These are phyloP conservation scores for Kurtzmaniella cleridarum DNA, from an alignment of 805 yeast genomes.

Conservation along the genomic window DNA sequence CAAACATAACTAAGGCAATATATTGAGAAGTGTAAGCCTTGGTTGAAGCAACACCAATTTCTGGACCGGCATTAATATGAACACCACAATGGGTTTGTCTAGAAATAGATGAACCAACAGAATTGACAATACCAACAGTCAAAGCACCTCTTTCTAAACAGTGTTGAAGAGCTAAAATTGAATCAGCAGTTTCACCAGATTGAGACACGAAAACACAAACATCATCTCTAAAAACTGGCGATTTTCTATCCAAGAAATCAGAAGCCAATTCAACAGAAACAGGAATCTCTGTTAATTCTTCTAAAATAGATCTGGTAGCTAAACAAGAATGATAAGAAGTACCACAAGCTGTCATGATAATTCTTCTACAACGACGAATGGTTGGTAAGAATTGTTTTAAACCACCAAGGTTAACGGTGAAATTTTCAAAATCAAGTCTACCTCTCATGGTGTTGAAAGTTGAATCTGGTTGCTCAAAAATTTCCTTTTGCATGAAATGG, in stretches of 20 bases:
- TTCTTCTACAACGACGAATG: slow-evolving; percentile 89
- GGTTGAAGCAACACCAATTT: slow-evolving; percentile 98
- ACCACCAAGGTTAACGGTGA: slow-evolving; percentile 82
- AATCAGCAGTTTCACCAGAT: slow-evolving; percentile 98
- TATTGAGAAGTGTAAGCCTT: slow-evolving; percentile 98
- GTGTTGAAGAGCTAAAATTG: slow-evolving; percentile 90
- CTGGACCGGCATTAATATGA: slow-evolving; percentile 99
- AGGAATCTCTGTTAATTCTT: slow-evolving; percentile 93
- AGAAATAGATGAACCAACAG: slow-evolving; percentile 95
- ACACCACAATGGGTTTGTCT: slow-evolving; percentile 99
- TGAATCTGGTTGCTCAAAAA: slow-evolving; percentile 97
- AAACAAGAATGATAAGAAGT: slow-evolving; percentile 97
- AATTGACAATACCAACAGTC: slow-evolving; percentile 94
- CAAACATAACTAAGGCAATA: slow-evolving; percentile 95
- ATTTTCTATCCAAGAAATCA: slow-evolving; percentile 87
- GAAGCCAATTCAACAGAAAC: slow-evolving; percentile 91
- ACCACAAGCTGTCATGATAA: slow-evolving; percentile 99
- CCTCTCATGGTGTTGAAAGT: slow-evolving; percentile 99
- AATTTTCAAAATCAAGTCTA: slow-evolving; percentile 85
- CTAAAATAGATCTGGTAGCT: slow-evolving; percentile 94
- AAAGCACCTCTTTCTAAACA: slow-evolving; percentile 96
- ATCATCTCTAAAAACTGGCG: slow-evolving; percentile 98
- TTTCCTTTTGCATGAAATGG: slow-evolving; percentile 98
- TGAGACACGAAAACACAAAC: slow-evolving; percentile 97
- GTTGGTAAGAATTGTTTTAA: slow-evolving; percentile 77